Evolutionary conservation across 2,329 filamentous ascomycete genomes (phyloP).

Genomic region (Neoarthrinium moseri): DNA sequence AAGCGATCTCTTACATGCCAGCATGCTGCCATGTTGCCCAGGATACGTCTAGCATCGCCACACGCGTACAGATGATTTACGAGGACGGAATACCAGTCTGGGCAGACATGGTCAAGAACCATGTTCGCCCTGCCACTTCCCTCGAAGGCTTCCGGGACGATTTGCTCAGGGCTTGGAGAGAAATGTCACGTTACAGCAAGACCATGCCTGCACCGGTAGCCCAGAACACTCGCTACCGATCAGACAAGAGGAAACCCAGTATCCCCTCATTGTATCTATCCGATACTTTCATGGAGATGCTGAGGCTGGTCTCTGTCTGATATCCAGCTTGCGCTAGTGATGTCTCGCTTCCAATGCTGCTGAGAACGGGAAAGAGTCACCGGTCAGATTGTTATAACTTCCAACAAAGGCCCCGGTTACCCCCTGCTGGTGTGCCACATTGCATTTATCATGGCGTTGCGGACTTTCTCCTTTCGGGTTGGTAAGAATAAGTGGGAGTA

Average conservation of each 20-base stretch:
- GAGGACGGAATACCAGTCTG: slow-evolving; percentile 1
- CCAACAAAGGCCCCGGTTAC: no score
- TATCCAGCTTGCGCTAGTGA: no score
- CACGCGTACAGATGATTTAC: not conserved
- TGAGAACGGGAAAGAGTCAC: no score
- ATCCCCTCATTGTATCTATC: not conserved
- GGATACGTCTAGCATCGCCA: not conserved
- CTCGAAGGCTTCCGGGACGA: slow-evolving; percentile 5
- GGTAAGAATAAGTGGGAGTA: no score
- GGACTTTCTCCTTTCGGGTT: no score
- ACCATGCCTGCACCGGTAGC: not conserved
- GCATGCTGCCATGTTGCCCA: not conserved
- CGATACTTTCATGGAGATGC: not conserved
- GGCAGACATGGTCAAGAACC: slow-evolving; percentile 4
- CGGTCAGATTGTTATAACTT: no score
- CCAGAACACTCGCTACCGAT: not conserved
- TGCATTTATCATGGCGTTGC: no score
- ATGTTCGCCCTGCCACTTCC: slow-evolving; percentile 5
- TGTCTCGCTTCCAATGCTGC: no score
- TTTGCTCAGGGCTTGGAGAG: slow-evolving; percentile 5
- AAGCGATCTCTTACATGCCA: slow-evolving; percentile 4
- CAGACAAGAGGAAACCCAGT: not conserved
- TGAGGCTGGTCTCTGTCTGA: no score
- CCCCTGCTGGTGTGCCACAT: no score
- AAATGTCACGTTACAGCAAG: slow-evolving; percentile 6